A percentile compares a stretch with the other conserved stretches of the same genome.
Conservation (phyloP, 805 yeast species). For the Torulaspora franciscae region DNA sequence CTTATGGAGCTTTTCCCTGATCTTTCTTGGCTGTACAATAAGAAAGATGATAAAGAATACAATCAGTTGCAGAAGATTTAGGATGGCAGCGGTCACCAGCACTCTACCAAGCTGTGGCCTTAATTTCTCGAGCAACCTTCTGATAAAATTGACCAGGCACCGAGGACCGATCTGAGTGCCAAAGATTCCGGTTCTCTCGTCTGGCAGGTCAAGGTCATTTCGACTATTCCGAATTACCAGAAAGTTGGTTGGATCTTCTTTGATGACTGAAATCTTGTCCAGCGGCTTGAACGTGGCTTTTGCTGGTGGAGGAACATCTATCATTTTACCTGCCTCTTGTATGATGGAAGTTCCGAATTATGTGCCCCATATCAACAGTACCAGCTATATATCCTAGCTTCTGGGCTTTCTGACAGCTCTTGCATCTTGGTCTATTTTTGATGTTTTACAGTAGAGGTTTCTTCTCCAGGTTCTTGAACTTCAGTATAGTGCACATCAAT, state of each 20-base stretch:
- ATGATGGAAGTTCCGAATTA: neutral
- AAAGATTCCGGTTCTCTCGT: neutral
- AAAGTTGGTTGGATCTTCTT: neutral
- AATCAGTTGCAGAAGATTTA: constrained; percentile 9
- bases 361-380: neutral
- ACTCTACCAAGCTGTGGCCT: neutral
- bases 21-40: constrained; percentile 5
- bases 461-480: neutral
- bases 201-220: neutral
- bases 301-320: neutral
- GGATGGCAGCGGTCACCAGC: neutral
- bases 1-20: constrained; percentile 2
- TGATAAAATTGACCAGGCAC: neutral
- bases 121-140: neutral
- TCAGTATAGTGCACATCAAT: neutral
- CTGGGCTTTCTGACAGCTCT: neutral
- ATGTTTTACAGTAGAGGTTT: neutral
- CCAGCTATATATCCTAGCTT: neutral
- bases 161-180: neutral
- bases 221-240: neutral
- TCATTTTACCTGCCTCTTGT: neutral
- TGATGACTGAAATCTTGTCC: neutral
- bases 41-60: constrained; percentile 6
- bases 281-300: neutral
- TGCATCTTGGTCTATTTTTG: neutral